Percentiles rank a stretch among this genome's conserved stretches.
Evolutionary conservation across 768 basidiomycete genomes (phyloP).

Genomic region (Candolleomyces eurysporus): DNA sequence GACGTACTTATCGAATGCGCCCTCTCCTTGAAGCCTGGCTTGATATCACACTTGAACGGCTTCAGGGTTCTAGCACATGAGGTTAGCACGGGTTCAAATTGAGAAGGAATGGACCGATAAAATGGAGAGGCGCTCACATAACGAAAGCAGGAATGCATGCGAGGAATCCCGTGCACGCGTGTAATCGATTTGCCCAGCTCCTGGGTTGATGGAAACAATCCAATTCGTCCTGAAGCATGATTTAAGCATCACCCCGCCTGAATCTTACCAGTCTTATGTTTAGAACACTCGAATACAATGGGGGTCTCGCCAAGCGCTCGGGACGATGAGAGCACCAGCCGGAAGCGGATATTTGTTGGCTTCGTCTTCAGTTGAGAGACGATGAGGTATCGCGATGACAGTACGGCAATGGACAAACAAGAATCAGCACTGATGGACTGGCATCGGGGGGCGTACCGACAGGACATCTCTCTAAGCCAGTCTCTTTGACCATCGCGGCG

Average conservation of each 20-base stretch:
- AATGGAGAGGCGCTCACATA: too few species aligned
- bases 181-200: slow-evolving; percentile 21
- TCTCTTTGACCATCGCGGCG: slow-evolving; percentile 28
- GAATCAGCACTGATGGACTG: neutral
- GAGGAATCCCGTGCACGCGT: slow-evolving; percentile 22
- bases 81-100: too few species aligned
- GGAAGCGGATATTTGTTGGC: slow-evolving; percentile 31
- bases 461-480: slow-evolving; percentile 23
- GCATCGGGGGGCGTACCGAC: slow-evolving; percentile 15
- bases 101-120: too few species aligned
- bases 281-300: neutral
- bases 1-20: too few species aligned
- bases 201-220: slow-evolving; percentile 35
- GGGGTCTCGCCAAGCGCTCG: slow-evolving; percentile 29
- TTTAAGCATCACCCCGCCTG: slow-evolving; percentile 36
- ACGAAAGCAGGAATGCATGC: slow-evolving; percentile 7
- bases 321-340: slow-evolving; percentile 28
- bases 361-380: slow-evolving; percentile 22
- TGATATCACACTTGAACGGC: too few species aligned
- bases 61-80: too few species aligned
- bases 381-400: slow-evolving; percentile 18
- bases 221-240: slow-evolving; percentile 40
- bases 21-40: too few species aligned
- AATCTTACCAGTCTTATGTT: neutral
- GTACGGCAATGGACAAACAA: neutral